Evolutionary conservation across 148 eudicot genomes (phyloP).

Genomic region (Rhododendron williamsianum): DNA sequence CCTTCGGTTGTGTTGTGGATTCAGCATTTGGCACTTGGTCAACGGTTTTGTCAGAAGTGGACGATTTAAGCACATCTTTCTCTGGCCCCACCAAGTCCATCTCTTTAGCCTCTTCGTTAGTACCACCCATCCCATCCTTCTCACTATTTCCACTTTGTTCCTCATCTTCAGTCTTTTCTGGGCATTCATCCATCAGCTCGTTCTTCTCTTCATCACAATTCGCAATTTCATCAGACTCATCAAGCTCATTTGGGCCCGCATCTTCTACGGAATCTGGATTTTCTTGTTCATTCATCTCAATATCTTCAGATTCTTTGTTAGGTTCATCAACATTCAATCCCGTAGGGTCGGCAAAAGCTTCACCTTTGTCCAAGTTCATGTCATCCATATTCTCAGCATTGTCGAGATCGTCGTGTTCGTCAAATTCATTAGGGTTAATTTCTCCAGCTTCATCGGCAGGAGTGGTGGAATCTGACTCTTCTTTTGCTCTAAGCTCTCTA

Average conservation of each 20-base stretch:
- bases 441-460: slow-evolving; percentile 38
- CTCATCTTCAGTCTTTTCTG: slow-evolving; percentile 38
- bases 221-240: slow-evolving; percentile 28
- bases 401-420: slow-evolving; percentile 36
- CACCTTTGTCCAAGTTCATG: slow-evolving; percentile 60
- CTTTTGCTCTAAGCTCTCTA: slow-evolving; percentile 85
- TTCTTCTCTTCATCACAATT: slow-evolving; percentile 35
- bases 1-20: slow-evolving; percentile 38
- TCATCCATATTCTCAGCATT: slow-evolving; percentile 38
- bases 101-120: slow-evolving; percentile 32
- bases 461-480: slow-evolving; percentile 50
- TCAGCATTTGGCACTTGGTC: slow-evolving; percentile 35
- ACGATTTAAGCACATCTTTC: slow-evolving; percentile 36
- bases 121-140: slow-evolving; percentile 24
- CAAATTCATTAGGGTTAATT: slow-evolving; percentile 35
- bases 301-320: slow-evolving; percentile 37
- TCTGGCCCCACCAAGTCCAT: slow-evolving; percentile 31
- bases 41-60: slow-evolving; percentile 18
- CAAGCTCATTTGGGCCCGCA: slow-evolving; percentile 36
- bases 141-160: slow-evolving; percentile 36
- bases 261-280: slow-evolving; percentile 42
- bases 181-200: slow-evolving; percentile 32
- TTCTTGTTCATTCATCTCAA: slow-evolving; percentile 47
- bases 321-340: slow-evolving; percentile 56
- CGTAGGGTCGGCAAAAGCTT: slow-evolving; percentile 47